Evolutionary conservation across 1,284 basidiomycete species (phyloP).

Genomic region (Trametes sp.): DNA sequence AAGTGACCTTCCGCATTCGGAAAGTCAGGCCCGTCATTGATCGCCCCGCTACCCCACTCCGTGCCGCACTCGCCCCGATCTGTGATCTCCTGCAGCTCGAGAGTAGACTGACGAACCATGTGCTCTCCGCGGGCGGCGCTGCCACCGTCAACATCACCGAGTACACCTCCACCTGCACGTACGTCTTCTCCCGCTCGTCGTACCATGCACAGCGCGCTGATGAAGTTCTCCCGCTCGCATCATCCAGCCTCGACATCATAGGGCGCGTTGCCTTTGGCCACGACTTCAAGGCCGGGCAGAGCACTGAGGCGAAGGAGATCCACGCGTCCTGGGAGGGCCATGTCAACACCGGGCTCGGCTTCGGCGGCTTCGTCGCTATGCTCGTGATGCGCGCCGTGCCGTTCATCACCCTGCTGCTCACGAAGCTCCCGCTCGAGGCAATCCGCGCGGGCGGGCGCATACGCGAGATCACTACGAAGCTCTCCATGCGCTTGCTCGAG

Average conservation of each 20-base stretch:
- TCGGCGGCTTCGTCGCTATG: constrained; percentile 38
- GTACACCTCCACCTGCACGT: constrained; percentile 37
- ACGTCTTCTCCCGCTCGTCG: constrained; percentile 14
- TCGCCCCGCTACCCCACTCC: constrained; percentile 2
- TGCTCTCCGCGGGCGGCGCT: constrained; percentile 34
- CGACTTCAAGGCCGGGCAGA: constrained; percentile 37
- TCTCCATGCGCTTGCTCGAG: constrained; percentile 34
- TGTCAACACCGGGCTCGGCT: constrained; percentile 35
- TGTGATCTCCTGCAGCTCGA: constrained; percentile 27
- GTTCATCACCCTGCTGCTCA: constrained; percentile 31
- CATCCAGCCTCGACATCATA: constrained; percentile 39
- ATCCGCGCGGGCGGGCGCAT: constrained; percentile 37
- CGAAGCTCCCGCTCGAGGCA: constrained; percentile 32
- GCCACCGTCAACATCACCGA: constrained; percentile 38
- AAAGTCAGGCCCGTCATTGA: not conserved
- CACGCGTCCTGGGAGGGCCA: constrained; percentile 35
- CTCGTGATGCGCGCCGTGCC: constrained; percentile 37
- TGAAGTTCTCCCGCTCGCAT: not conserved
- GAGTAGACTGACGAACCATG: constrained; percentile 37
- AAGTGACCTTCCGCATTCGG: constrained; percentile 25
- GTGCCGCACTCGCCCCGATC: constrained; percentile 5
- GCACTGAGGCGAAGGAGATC: constrained; percentile 35
- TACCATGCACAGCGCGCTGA: not conserved
- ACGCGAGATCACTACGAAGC: constrained; percentile 35
- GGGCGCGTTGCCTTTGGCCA: constrained; percentile 39